Percentiles rank a stretch among this genome's conserved stretches.
Conservation (phyloP, 768 basidiomycete genomes). For the Royoungia palumana region DNA sequence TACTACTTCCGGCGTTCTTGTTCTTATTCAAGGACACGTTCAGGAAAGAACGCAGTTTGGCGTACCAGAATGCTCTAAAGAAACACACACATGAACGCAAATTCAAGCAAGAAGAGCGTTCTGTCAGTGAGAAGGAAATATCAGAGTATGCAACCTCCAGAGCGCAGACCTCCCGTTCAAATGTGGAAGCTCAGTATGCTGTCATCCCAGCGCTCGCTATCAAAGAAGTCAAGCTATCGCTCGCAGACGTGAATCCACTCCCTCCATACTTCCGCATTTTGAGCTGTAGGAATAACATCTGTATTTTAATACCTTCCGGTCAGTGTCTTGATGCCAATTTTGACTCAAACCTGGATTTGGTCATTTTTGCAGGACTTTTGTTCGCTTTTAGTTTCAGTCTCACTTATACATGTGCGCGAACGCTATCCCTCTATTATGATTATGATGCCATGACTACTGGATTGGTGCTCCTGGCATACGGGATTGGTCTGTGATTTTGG, state of each 20-base stretch:
- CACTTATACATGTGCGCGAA: slow-evolving; percentile 72
- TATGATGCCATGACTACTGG: slow-evolving; percentile 75
- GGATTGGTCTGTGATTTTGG: slow-evolving; percentile 47
- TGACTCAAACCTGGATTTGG: neutral
- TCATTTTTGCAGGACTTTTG: slow-evolving; percentile 47
- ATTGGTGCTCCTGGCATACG: slow-evolving; percentile 72
- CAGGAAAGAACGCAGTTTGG: slow-evolving; percentile 74
- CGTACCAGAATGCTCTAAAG: slow-evolving; percentile 68
- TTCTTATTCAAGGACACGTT: slow-evolving; percentile 83
- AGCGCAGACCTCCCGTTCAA: slow-evolving; percentile 11
- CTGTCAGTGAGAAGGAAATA: slow-evolving; percentile 5
- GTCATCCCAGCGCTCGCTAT: slow-evolving; percentile 9
- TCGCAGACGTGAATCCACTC: slow-evolving; percentile 72
- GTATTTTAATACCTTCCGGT: slow-evolving; percentile 44
- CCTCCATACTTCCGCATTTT: slow-evolving; percentile 60
- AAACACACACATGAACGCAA: slow-evolving; percentile 32
- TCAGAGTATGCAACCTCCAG: neutral
- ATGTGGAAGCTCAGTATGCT: slow-evolving; percentile 24
- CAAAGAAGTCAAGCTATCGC: slow-evolving; percentile 49
- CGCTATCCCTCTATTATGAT: slow-evolving; percentile 59
- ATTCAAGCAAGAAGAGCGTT: slow-evolving; percentile 11
- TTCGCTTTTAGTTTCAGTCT: slow-evolving; percentile 72
- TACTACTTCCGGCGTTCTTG: slow-evolving; percentile 54
- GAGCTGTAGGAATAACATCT: slow-evolving; percentile 61
- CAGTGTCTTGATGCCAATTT: slow-evolving; percentile 9